Conservation (phyloP, 495 filamentous ascomycete genomes). For the Sporormia fimetaria region DNA sequence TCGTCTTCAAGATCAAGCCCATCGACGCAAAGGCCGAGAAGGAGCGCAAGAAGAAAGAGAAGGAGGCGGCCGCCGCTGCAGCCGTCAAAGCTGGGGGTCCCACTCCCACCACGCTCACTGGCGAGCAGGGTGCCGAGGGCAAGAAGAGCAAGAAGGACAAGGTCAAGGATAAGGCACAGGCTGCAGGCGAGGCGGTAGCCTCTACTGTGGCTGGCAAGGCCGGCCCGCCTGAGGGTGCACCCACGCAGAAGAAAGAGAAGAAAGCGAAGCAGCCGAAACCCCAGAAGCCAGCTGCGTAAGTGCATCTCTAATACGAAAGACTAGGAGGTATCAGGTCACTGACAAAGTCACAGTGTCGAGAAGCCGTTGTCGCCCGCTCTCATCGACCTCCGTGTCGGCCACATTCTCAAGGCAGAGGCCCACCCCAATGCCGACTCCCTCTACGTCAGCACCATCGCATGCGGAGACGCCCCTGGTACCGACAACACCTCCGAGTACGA, state of each 20-base stretch:
- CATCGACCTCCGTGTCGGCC: slow-evolving; percentile 90
- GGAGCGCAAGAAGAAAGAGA: slow-evolving; percentile 40
- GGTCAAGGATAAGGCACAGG: slow-evolving; percentile 28
- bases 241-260: slow-evolving; percentile 74
- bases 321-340: background rate
- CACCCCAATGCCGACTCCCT: slow-evolving; percentile 96
- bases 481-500: slow-evolving; percentile 83
- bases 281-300: slow-evolving; percentile 47
- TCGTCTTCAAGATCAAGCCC: slow-evolving; percentile 49
- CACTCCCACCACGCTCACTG: slow-evolving; percentile 12
- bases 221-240: slow-evolving; percentile 13
- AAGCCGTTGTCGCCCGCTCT: slow-evolving; percentile 66
- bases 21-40: slow-evolving; percentile 45
- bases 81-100: slow-evolving; percentile 21
- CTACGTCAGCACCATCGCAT: slow-evolving; percentile 92
- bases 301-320: background rate
- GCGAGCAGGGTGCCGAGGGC: slow-evolving; percentile 7
- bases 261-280: slow-evolving; percentile 57
- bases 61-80: slow-evolving; percentile 29
- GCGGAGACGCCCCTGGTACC: slow-evolving; percentile 74
- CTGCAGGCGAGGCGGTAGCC: slow-evolving; percentile 25
- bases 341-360: slow-evolving; percentile 36
- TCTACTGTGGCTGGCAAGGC: slow-evolving; percentile 21
- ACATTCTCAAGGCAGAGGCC: slow-evolving; percentile 87
- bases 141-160: slow-evolving; percentile 30